phyloP scores from a whole-genome alignment of 75 land plant species.

The Cupressus sempervirens region DNA sequence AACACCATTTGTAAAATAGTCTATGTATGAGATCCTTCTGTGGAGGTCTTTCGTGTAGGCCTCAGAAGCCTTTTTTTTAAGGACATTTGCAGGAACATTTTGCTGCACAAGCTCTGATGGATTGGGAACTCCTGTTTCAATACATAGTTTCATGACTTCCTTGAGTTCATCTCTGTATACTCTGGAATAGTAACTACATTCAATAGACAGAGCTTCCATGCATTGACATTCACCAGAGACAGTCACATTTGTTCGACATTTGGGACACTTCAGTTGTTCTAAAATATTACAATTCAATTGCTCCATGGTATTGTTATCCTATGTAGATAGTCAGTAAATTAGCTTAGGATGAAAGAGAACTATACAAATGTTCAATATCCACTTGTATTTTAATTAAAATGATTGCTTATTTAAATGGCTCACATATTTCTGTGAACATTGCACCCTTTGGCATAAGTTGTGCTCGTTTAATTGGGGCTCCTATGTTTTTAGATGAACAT shows the following conservation, averaged over 20 bases:
- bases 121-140: not conserved
- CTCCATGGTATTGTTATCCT: too few relatives aligned
- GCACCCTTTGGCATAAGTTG: too few relatives aligned
- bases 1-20: not conserved
- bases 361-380: too few relatives aligned
- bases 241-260: not conserved
- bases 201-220: not conserved
- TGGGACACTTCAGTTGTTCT: not conserved
- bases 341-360: not conserved
- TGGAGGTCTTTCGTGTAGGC: not conserved
- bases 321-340: too few relatives aligned
- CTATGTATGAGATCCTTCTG: not conserved
- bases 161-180: not conserved
- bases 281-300: too few relatives aligned
- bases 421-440: too few relatives aligned
- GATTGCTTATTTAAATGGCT: too few relatives aligned
- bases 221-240: not conserved
- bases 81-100: not conserved
- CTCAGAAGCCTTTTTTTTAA: not conserved
- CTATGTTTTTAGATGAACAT: too few relatives aligned
- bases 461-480: too few relatives aligned
- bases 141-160: not conserved
- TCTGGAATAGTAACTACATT: not conserved
- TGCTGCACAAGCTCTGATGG: not conserved
- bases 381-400: too few relatives aligned